Conservation (phyloP, 2,329 filamentous ascomycete species). For the Sporothrix brunneoviolacea region DNA sequence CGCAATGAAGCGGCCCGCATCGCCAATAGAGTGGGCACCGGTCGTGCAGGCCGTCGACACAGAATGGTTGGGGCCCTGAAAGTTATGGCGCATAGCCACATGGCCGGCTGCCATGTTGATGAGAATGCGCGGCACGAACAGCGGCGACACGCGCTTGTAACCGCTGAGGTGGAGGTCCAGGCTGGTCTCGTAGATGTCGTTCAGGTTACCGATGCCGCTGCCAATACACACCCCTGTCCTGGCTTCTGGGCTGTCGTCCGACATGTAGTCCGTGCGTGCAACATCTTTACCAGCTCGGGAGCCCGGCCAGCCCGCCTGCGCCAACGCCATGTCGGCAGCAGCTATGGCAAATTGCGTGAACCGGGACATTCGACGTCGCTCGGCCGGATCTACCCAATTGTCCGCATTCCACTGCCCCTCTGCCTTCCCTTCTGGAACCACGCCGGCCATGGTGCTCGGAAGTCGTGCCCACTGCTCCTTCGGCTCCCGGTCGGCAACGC, state of each 20-base stretch:
- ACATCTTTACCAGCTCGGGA: conserved; percentile 21
- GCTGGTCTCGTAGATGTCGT: conserved; percentile 82
- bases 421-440: conserved; percentile 55
- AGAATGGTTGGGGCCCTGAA: conserved; percentile 86
- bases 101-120: conserved; percentile 95
- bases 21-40: conserved; percentile 87
- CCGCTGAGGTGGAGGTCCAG: conserved; percentile 69
- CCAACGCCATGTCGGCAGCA: conserved; percentile 76
- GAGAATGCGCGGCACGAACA: conserved; percentile 87
- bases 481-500: conserved; percentile 55
- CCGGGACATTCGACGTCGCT: conserved; percentile 73
- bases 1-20: conserved; percentile 88
- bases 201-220: conserved; percentile 90
- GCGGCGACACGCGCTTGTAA: conserved; percentile 84
- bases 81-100: conserved; percentile 85
- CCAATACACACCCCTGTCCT: conserved; percentile 85
- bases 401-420: conserved; percentile 42
- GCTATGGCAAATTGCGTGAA: conserved; percentile 91
- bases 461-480: conserved; percentile 58
- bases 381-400: conserved; percentile 47
- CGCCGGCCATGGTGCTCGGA: conserved; percentile 76
- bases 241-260: conserved; percentile 52
- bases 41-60: conserved; percentile 95
- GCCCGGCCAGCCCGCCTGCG: conserved; percentile 69
- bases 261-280: conserved; percentile 2